phyloP scores from a whole-genome alignment of 1,284 basidiomycete species.

The Naganishia albida region DNA sequence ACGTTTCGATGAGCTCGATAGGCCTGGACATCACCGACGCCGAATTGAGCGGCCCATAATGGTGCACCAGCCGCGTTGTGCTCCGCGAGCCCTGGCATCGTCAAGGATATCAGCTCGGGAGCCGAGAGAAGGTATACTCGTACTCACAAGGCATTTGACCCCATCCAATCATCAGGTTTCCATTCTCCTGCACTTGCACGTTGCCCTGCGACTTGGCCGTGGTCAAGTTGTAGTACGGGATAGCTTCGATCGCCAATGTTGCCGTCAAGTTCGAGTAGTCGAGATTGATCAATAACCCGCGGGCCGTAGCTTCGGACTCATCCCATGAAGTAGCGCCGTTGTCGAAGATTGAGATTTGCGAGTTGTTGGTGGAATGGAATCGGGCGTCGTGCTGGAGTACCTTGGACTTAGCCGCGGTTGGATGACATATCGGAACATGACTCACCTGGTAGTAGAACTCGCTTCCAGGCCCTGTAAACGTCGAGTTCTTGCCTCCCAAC shows the following conservation, averaged over 20 bases:
- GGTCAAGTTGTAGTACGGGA: conserved; percentile 38
- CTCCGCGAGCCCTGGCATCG: conserved; percentile 35
- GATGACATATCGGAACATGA: not conserved
- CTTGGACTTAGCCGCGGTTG: not conserved
- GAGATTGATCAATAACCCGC: conserved; percentile 42
- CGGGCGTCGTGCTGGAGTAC: conserved; percentile 43
- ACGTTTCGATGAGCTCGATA: conserved; percentile 41
- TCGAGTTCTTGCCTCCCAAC: conserved; percentile 43
- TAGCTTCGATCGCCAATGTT: conserved; percentile 35
- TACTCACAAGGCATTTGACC: conserved; percentile 33
- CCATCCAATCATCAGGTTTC: conserved; percentile 39
- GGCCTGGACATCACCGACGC: conserved; percentile 39
- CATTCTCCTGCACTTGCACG: conserved; percentile 37
- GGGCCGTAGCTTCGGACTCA: conserved; percentile 33
- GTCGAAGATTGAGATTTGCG: conserved; percentile 42
- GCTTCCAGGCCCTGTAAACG: conserved; percentile 39
- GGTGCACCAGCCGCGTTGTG: conserved; percentile 38
- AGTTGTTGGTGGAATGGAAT: conserved; percentile 35
- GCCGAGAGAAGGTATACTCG: not conserved
- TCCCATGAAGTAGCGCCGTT: conserved; percentile 42
- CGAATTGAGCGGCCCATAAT: conserved; percentile 44
- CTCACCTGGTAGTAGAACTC: conserved; percentile 37
- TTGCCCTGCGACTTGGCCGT: conserved; percentile 42
- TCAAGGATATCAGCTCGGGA: not conserved
- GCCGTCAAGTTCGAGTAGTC: conserved; percentile 38